Base-by-base conservation (phyloP, 73 alveolate genomes). In the Blepharisma stoltei region DNA sequence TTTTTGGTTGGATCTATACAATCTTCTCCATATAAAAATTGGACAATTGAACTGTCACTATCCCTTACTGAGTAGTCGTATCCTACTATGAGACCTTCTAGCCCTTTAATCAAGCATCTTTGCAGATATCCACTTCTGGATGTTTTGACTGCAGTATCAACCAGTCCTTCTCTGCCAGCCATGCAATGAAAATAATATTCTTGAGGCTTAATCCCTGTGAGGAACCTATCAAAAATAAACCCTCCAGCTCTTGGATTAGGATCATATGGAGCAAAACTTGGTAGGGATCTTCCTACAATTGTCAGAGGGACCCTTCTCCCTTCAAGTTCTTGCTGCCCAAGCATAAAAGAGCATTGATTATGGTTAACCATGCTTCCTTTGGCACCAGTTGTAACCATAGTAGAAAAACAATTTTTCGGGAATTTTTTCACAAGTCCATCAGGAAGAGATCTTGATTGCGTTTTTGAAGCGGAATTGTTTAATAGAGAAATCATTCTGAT, bases 91-190 rank as follows among this genome's bases (percentile, higher is more conserved):
- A 95, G 67, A 38, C 96, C 90, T 78, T 97, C 99, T 53, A 97
- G 78, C 78, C 93, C 96, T 80, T 97, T 97, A 76, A 97, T 90
- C 48, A 97, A 78, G 80, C 99, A 95, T 85, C 99, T 89, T 81
- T 97, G 96, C 65, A 97, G 88, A 86, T 97, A 97, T 25, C 99
- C 99, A 82, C 95, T 78, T 78, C 98, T 86, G 70, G 96, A 78
- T 20, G 99, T 97, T 84, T 97, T 97, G 66, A 97, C 99, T 7
- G 99, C 99, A 49, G 99, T 97, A 91, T 97, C 99, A 67, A 97
- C 96, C 49, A 97, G 92, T 6, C 99, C 99, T 92, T 97, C 99
- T 90, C 99, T 91, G 27, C 99, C 99, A 46, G 97, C 97, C 99
- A 94, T 94, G 52, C 97, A 91, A 86, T 94, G 83, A 37, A 76